Conservation (phyloP, 176 grass and related monocot species). For the Hyparrhenia diplandra region DNA sequence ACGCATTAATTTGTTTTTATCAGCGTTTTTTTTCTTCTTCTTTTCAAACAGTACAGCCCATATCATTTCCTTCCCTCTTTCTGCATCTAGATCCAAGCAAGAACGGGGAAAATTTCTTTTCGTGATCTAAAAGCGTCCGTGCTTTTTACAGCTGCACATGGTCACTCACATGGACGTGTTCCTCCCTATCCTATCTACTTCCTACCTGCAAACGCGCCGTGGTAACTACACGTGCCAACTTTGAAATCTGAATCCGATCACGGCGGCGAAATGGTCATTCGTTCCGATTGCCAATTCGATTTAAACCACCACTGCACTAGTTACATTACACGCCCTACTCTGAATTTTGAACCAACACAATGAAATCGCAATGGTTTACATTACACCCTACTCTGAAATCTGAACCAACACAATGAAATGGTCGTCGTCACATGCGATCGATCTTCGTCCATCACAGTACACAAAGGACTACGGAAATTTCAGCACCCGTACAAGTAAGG, state of each 20-base stretch:
- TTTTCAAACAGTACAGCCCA: neutral
- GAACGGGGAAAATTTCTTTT: neutral
- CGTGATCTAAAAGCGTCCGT: slow-evolving; percentile 34
- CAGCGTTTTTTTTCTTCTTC: too few relatives aligned
- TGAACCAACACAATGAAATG: neutral
- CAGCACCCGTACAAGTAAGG: neutral
- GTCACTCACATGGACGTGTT: slow-evolving; percentile 20
- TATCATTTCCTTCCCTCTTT: neutral
- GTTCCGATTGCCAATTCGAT: neutral
- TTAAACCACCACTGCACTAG: neutral
- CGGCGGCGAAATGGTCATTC: neutral
- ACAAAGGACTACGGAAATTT: neutral
- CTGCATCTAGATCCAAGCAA: neutral
- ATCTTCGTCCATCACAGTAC: neutral
- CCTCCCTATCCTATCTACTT: neutral
- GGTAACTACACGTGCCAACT: neutral
- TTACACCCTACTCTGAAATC: neutral
- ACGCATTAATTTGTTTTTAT: slow-evolving; percentile 3
- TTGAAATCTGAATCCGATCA: neutral
- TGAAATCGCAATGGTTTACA: too few relatives aligned
- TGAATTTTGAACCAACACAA: too few relatives aligned
- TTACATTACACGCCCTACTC: too few relatives aligned
- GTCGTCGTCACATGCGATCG: neutral
- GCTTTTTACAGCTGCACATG: slow-evolving; percentile 35
- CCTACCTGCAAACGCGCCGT: neutral